These are phyloP conservation scores for Silene noctiflora DNA, from an alignment of 179 eudicot genomes.

Conservation along the genomic window DNA sequence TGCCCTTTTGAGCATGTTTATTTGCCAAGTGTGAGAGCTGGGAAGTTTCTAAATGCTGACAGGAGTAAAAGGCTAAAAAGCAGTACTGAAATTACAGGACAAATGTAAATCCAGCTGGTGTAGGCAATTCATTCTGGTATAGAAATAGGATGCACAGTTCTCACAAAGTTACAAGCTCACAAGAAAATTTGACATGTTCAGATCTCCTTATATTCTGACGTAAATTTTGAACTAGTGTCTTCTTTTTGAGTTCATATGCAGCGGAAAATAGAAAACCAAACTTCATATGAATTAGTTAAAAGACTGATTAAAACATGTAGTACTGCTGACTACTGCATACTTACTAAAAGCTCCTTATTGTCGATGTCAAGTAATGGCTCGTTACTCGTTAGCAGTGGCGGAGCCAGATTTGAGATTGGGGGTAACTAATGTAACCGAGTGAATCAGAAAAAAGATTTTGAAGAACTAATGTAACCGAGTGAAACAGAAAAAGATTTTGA, in stretches of 20 bases:
- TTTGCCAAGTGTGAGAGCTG: conserved; percentile 20
- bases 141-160: neutral
- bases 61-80: conserved; percentile 46
- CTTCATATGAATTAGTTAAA: too few relatives aligned
- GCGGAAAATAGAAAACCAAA: neutral
- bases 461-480: too few relatives aligned
- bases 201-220: neutral
- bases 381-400: too few relatives aligned
- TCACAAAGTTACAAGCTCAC: neutral
- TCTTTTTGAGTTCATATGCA: neutral
- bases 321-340: neutral
- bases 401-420: too few relatives aligned
- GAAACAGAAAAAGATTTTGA: too few relatives aligned
- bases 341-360: neutral
- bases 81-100: conserved; percentile 18
- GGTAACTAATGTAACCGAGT: too few relatives aligned
- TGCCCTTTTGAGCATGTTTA: conserved; percentile 45
- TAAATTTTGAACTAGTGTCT: neutral
- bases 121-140: neutral
- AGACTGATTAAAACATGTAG: neutral
- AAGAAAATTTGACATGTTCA: neutral
- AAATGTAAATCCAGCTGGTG: conserved; percentile 1
- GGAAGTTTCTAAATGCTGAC: conserved; percentile 26
- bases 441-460: too few relatives aligned
- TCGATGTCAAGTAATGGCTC: neutral